phyloP scores from a whole-genome alignment of 1,139 yeast genomes.

The Geotrichum restrictum region DNA sequence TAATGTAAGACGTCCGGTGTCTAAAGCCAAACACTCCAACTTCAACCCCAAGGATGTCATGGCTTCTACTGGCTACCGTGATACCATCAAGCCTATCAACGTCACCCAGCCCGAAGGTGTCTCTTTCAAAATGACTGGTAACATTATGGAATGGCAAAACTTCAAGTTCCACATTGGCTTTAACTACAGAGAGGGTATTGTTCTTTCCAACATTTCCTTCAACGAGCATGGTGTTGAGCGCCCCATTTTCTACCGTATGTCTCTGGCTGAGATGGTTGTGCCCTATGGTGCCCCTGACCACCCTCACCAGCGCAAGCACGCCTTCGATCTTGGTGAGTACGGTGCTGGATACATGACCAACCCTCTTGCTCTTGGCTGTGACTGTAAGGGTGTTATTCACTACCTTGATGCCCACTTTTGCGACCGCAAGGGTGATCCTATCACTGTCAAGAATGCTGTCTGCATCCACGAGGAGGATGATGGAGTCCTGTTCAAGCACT shows the following conservation, averaged over 20 bases:
- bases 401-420: slow-evolving; percentile 73
- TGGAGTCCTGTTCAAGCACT: slow-evolving; percentile 72
- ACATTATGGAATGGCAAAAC: slow-evolving; percentile 71
- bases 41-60: slow-evolving; percentile 63
- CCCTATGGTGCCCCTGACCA: slow-evolving; percentile 77
- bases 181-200: slow-evolving; percentile 83
- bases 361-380: slow-evolving; percentile 74
- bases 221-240: slow-evolving; percentile 70
- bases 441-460: slow-evolving; percentile 69
- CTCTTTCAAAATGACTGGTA: slow-evolving; percentile 65
- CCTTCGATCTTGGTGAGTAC: slow-evolving; percentile 80
- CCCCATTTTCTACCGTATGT: slow-evolving; percentile 72
- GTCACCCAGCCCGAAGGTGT: slow-evolving; percentile 80
- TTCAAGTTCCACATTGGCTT: slow-evolving; percentile 74
- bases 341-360: slow-evolving; percentile 85
- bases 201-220: slow-evolving; percentile 65
- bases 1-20: slow-evolving; percentile 64
- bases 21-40: slow-evolving; percentile 62
- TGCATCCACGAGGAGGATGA: slow-evolving; percentile 86
- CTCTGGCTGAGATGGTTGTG: slow-evolving; percentile 78
- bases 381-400: slow-evolving; percentile 80
- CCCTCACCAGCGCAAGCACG: slow-evolving; percentile 82
- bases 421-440: slow-evolving; percentile 61
- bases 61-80: slow-evolving; percentile 58
- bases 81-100: slow-evolving; percentile 58